phyloP scores from a whole-genome alignment of 129 eudicot species.

The Calendula officinalis region DNA sequence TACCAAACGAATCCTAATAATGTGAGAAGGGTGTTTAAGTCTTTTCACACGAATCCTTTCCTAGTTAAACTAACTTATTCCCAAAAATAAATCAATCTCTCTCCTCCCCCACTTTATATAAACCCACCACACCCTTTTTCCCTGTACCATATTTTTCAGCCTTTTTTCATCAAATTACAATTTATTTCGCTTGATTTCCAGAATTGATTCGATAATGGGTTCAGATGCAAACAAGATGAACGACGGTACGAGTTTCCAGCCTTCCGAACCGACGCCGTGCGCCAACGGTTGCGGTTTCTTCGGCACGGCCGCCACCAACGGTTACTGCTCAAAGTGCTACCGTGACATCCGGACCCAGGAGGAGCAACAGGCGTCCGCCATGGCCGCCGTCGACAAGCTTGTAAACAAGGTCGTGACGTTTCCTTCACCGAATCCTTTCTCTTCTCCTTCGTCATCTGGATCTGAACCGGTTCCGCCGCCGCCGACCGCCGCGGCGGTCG shows the following conservation, averaged over 20 bases:
- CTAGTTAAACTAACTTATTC: background rate
- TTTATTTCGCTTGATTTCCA: too few relatives aligned
- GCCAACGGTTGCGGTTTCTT: constrained; percentile 83
- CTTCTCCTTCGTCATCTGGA: constrained; percentile 7
- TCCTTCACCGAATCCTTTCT: background rate
- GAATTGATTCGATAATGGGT: too few relatives aligned
- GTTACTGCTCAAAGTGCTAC: constrained; percentile 73
- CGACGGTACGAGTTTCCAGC: constrained; percentile 40
- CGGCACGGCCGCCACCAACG: constrained; percentile 65
- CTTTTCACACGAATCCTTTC: background rate
- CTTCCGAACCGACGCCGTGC: constrained; percentile 56
- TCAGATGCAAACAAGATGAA: too few relatives aligned
- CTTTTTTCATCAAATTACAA: background rate
- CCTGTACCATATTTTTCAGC: background rate
- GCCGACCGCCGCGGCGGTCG: background rate
- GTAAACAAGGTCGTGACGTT: constrained; percentile 26
- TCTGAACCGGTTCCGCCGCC: constrained; percentile 18
- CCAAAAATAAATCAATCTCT: constrained; percentile 15
- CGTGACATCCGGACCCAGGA: constrained; percentile 38
- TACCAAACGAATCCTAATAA: too few relatives aligned
- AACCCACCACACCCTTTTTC: background rate
- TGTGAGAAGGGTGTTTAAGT: background rate
- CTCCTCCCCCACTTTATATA: constrained; percentile 13
- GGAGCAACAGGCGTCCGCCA: constrained; percentile 49
- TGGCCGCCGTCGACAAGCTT: constrained; percentile 43